phyloP scores from a whole-genome alignment of 192 early-diverging fungal genomes.

The Diversispora eburnea region DNA sequence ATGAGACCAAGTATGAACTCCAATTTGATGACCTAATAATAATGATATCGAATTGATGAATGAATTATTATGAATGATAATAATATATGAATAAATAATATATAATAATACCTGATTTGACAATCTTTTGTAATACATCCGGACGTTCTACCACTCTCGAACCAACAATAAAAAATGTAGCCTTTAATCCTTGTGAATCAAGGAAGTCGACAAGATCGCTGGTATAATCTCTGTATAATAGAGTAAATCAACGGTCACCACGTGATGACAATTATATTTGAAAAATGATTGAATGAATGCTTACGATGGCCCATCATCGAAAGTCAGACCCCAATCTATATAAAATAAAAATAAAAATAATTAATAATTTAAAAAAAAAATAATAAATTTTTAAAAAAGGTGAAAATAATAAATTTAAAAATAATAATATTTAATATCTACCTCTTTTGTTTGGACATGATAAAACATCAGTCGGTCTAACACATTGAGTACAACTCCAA shows the following conservation, averaged over 20 bases:
- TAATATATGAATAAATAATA: slow-evolving; percentile 31
- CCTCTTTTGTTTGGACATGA: slow-evolving; percentile 31
- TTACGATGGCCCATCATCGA: slow-evolving; percentile 30
- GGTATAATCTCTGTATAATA: slow-evolving; percentile 31
- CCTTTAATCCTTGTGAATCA: slow-evolving; percentile 43
- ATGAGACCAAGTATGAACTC: slow-evolving; percentile 65
- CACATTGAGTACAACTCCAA: slow-evolving; percentile 37
- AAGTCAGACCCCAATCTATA: slow-evolving; percentile 23
- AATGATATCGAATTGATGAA: not conserved
- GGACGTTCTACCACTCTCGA: slow-evolving; percentile 52
- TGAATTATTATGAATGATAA: not conserved
- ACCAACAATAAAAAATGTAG: slow-evolving; percentile 65
- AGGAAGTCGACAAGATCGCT: slow-evolving; percentile 47
- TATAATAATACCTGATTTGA: slow-evolving; percentile 25
- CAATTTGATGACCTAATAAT: slow-evolving; percentile 54
- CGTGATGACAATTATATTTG: not conserved
- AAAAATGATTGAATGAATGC: not conserved
- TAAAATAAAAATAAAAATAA: not conserved
- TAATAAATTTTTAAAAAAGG: not conserved
- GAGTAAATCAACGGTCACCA: not conserved
- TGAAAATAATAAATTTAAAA: not conserved
- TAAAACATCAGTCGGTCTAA: slow-evolving; percentile 27
- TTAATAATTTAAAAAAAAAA: not conserved
- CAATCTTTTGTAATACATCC: slow-evolving; percentile 5
- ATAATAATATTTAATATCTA: not conserved